These are phyloP conservation scores for Rhizopus delemar DNA, from an alignment of 371 early-diverging fungal genomes.

Conservation along the genomic window DNA sequence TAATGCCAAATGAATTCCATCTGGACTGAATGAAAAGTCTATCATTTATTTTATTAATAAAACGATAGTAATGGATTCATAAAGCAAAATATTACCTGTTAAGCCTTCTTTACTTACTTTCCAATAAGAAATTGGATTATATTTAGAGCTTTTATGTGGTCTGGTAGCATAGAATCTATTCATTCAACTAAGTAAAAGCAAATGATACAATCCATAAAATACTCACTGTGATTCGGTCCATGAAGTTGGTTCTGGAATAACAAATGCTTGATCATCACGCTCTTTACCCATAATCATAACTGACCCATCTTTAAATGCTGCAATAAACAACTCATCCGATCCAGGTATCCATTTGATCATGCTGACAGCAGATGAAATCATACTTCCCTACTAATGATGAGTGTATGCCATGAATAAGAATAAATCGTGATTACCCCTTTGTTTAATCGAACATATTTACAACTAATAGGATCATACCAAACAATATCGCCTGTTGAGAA, in stretches of 20 bases:
- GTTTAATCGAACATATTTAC: slow-evolving; percentile 59
- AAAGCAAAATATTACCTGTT: slow-evolving; percentile 50
- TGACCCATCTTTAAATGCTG: slow-evolving; percentile 73
- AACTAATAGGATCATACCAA: slow-evolving; percentile 74
- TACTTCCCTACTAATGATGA: slow-evolving; percentile 50
- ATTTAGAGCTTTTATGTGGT: slow-evolving; percentile 57
- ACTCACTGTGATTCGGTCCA: slow-evolving; percentile 33
- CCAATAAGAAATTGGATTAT: slow-evolving; percentile 81
- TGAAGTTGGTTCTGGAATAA: slow-evolving; percentile 33
- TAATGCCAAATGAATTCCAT: slow-evolving; percentile 78
- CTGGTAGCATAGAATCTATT: slow-evolving; percentile 56
- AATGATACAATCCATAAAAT: neutral
- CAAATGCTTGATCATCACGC: slow-evolving; percentile 73
- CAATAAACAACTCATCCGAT: slow-evolving; percentile 83
- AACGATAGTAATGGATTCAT: neutral
- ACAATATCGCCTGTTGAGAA: slow-evolving; percentile 83
- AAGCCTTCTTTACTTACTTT: slow-evolving; percentile 65
- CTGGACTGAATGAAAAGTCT: slow-evolving; percentile 87
- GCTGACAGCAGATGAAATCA: slow-evolving; percentile 69
- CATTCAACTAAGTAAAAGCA: neutral
- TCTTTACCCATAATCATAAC: slow-evolving; percentile 85
- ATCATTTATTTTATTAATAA: neutral
- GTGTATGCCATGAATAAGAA: neutral
- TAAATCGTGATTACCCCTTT: slow-evolving; percentile 21
- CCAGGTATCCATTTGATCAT: slow-evolving; percentile 91